Conservation (phyloP, 2,329 filamentous ascomycete genomes). For the Thielaviopsis punctulata region DNA sequence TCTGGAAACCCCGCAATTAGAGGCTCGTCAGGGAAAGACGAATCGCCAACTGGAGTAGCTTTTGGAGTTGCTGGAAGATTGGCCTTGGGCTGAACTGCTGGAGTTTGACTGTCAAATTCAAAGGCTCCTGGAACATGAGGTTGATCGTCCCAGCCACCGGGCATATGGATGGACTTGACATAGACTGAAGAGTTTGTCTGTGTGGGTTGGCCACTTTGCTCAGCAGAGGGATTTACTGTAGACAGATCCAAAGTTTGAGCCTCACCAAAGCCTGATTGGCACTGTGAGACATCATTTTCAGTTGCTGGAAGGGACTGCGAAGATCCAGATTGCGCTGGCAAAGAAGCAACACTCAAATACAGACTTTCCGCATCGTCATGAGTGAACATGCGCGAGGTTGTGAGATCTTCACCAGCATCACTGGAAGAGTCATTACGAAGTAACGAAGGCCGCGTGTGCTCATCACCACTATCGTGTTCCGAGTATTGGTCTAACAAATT, state of each 20-base stretch:
- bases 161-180: slow-evolving; percentile 10
- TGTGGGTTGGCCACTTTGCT: background rate
- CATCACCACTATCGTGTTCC: background rate
- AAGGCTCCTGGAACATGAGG: background rate
- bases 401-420: slow-evolving; percentile 31
- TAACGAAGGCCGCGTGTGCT: background rate
- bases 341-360: slow-evolving; percentile 62
- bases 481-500: slow-evolving; percentile 3
- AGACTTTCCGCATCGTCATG: slow-evolving; percentile 73
- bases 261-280: background rate
- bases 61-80: background rate
- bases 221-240: background rate
- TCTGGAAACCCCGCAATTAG: slow-evolving; percentile 2
- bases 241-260: background rate
- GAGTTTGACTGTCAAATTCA: background rate
- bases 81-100: background rate
- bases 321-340: slow-evolving; percentile 17
- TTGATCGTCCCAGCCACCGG: slow-evolving; percentile 7
- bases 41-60: background rate
- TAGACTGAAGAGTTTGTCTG: background rate
- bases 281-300: slow-evolving; percentile 13
- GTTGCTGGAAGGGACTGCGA: background rate
- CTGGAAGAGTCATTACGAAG: slow-evolving; percentile 9
- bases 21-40: background rate
- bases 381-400: slow-evolving; percentile 53